These are phyloP conservation scores for Debaryomyces tyrocola DNA, from an alignment of 805 yeast genomes.

Conservation along the genomic window DNA sequence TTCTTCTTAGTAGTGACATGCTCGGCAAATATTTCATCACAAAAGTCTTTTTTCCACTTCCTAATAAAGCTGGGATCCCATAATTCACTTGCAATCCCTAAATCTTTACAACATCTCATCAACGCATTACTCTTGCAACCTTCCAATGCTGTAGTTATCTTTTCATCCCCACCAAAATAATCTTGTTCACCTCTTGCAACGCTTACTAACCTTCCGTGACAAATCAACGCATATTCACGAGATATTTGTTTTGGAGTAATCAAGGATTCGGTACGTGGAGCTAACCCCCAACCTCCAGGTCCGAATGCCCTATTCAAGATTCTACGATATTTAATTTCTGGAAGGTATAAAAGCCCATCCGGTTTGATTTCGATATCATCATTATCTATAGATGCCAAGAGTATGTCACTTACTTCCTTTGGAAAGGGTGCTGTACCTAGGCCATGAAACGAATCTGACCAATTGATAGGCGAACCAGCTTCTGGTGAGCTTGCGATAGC, in stretches of 20 bases:
- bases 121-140: conserved; percentile 96
- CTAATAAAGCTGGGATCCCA: conserved; percentile 96
- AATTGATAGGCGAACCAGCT: conserved; percentile 46
- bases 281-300: conserved; percentile 98
- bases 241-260: conserved; percentile 76
- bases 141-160: conserved; percentile 93
- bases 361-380: conserved; percentile 92
- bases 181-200: conserved; percentile 96
- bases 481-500: conserved; percentile 4
- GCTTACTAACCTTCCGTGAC: conserved; percentile 84
- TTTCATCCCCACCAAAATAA: conserved; percentile 76
- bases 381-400: conserved; percentile 61
- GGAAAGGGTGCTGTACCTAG: conserved; percentile 78
- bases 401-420: conserved; percentile 54
- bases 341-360: conserved; percentile 87
- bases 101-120: conserved; percentile 97
- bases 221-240: conserved; percentile 85
- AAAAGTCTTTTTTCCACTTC: conserved; percentile 42
- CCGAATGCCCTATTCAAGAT: conserved; percentile 90
- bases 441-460: conserved; percentile 89
- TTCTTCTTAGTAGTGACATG: conserved; percentile 78
- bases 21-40: conserved; percentile 85
- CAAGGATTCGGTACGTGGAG: conserved; percentile 84
- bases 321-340: conserved; percentile 93
- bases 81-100: conserved; percentile 93